Conservation (phyloP, 2,329 filamentous ascomycete genomes). For the Penicillium polonicum region DNA sequence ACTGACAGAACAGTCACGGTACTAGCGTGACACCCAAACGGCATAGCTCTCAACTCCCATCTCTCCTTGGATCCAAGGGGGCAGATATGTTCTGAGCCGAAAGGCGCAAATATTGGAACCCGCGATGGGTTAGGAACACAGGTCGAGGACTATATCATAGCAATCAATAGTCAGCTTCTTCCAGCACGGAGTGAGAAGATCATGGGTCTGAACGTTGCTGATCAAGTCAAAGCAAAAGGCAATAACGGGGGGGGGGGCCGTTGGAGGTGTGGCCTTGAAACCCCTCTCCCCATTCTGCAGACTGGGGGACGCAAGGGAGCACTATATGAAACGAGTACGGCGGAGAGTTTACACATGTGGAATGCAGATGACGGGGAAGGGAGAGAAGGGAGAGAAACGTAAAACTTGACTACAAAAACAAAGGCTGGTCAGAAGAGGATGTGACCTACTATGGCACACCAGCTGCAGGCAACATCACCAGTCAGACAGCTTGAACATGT, state of each 20-base stretch:
- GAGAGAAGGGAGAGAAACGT: not conserved
- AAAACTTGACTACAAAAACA: not conserved
- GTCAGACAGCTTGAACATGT: constrained; percentile 36
- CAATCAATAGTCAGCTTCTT: not conserved
- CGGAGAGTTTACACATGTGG: not conserved
- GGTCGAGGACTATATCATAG: constrained; percentile 34
- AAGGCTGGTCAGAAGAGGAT: not conserved
- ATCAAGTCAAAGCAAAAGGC: not conserved
- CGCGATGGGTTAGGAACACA: constrained; percentile 41
- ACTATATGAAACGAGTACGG: not conserved
- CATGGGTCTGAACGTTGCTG: not conserved
- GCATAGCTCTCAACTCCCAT: constrained; percentile 43
- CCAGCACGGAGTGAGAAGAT: not conserved
- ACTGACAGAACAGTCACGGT: constrained; percentile 41
- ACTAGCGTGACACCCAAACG: constrained; percentile 44
- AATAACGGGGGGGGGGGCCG: not conserved
- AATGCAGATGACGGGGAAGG: not conserved
- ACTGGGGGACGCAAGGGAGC: constrained; percentile 6
- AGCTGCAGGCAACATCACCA: constrained; percentile 37
- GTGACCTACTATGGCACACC: constrained; percentile 40
- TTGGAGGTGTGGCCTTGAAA: not conserved
- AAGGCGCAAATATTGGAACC: constrained; percentile 41
- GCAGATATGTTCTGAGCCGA: constrained; percentile 38
- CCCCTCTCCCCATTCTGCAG: constrained; percentile 7
- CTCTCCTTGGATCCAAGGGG: constrained; percentile 41